Base-by-base conservation (phyloP, 1,139 yeast species). In the Diutina sp. region DNA sequence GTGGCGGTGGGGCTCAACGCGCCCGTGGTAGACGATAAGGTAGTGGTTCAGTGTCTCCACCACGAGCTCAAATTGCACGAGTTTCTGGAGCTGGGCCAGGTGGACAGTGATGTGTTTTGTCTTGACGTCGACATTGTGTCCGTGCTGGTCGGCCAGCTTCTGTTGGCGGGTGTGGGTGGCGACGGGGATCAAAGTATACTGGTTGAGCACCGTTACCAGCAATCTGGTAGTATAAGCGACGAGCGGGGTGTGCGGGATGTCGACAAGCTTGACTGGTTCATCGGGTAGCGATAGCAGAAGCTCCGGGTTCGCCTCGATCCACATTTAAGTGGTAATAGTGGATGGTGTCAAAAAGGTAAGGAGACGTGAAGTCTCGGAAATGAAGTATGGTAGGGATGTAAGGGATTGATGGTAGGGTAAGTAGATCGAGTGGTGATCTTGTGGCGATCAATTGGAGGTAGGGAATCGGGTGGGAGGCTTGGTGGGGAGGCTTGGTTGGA, bases 241-340 rank as follows among this genome's bases (percentile, higher is more conserved):
- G 21, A 50, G 32, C 9, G 44, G 53, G 5, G 53, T 50, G n/a
- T 50, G 53, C 6, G 53, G 53, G n/a, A 50, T 50, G 16, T 50
- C 53, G 7, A 50, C 32, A 4, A 50, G 25, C 16, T 50, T 30
- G 53, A 50, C 12, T 16, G 8, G 32, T 16, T 50, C 53, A 14
- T 50, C 53, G 25, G 53, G 53, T 3, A 50, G 18, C 12, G 53
- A 50, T 50, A 50, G 44, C 53, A 50, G 53, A 29, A 50, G 53
- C 18, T 50, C 25, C 14, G 53, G 53, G 44, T 32, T 50, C 6
- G 44, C 18, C 16, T 50, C 53, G 28, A 50, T 32, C 53, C 53
- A 50, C 53, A 50, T 50, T 7, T n/a, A n/a, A n/a, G n/a, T 30
- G 32, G 32, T 30, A 30, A 6, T 5, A 30, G 32, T 30, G n/a